Conservation (phyloP, 1,284 basidiomycete genomes). For the Cystobasidiaceae sp. region DNA sequence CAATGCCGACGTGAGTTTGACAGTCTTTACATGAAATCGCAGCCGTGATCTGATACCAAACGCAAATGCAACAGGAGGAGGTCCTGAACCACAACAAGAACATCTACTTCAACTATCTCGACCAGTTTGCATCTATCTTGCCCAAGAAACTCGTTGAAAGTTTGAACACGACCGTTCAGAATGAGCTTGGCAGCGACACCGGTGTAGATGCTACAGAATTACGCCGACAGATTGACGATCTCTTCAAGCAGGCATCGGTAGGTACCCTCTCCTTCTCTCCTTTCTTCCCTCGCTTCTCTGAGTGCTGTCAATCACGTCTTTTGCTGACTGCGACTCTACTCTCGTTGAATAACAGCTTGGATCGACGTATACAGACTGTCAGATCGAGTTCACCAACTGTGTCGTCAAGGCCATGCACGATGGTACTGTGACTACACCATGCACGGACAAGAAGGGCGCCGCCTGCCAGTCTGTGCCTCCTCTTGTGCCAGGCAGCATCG, state of each 20-base stretch:
- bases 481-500: constrained; percentile 6
- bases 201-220: constrained; percentile 16
- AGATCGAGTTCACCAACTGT: constrained; percentile 20
- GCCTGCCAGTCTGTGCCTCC: neutral
- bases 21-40: neutral
- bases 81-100: constrained; percentile 29
- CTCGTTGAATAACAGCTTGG: constrained; percentile 8
- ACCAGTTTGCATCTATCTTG: constrained; percentile 30
- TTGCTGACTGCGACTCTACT: neutral
- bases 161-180: constrained; percentile 27
- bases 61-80: neutral
- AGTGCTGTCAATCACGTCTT: neutral
- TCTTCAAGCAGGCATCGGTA: constrained; percentile 21
- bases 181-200: constrained; percentile 3
- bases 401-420: constrained; percentile 6
- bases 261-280: neutral
- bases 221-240: constrained; percentile 1
- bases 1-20: constrained; percentile 9
- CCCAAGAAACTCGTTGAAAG: constrained; percentile 24
- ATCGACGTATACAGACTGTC: constrained; percentile 11
- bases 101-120: constrained; percentile 31
- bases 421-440: constrained; percentile 12
- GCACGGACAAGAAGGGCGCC: neutral
- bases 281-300: neutral
- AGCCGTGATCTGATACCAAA: neutral